Base-by-base conservation (phyloP, 768 basidiomycete species). In the Phaeotremella skinneri region DNA sequence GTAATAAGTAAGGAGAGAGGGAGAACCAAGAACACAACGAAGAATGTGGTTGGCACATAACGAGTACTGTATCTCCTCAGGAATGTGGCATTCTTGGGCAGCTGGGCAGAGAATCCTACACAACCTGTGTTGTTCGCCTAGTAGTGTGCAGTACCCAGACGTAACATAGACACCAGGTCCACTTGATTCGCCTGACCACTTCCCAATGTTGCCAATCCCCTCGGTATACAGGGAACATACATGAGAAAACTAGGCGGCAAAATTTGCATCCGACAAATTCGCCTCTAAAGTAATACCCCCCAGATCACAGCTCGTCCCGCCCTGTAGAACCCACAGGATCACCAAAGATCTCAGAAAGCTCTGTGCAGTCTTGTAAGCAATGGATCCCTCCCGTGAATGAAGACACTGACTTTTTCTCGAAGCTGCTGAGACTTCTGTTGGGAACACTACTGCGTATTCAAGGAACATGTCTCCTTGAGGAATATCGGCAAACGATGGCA, bases 371-470 rank as follows among this genome's bases (percentile, higher is more conserved):
- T 23, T 3, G 48, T 56, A 27, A 55, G 52, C 45, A 2, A 11
- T 41, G 13, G 17, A 34, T 3, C 39, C n/a, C 26, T n/a, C 32
- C 16, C 21, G 21, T 29, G 31, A 23, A 16, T 25, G 16, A 17
- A 23, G 25, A 16, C 13, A 82, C 91, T 82, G 74, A 97, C 94
- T 89, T 74, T 80, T 82, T 67, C 85, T 85, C 59, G 83, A 84
- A 49, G 86, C 83, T 49, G 83, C 70, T 49, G 85, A 81, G 31
- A 99, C 77, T 55, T 86, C 82, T 49, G 83, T 78, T 2, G 96
- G 96, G 54, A 99, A 78, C 17, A 98, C 86, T 49, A 99, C 90
- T 56, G 84, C 90, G 79, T 94, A 99, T 76, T 97, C 93, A 53
- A 99, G 82, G 68, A 85, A 98, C 48, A 99, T 80, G 74, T 94